Base-by-base conservation (phyloP, 1,284 basidiomycete species). In the Trichosporon ovoides region DNA sequence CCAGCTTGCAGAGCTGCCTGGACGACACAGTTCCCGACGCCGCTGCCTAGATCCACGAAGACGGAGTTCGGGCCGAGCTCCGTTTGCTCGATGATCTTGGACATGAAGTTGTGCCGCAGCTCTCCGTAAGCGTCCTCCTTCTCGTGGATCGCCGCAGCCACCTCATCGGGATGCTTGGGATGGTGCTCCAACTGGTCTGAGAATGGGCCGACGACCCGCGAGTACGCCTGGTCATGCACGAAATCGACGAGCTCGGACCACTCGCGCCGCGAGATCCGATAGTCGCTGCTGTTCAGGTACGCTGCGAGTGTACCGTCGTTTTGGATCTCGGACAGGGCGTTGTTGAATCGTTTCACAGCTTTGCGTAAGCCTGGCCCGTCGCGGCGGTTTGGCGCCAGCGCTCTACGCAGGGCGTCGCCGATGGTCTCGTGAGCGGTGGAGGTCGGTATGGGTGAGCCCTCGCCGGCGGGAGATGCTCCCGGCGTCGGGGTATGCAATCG, bases 1-100 rank as follows among this genome's bases (percentile, higher is more conserved):
- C 81, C 81, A 0, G 79, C 79, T 68, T 81, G 81, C 18, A 83
- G 66, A 1, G 80, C 78, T 1, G 79, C 78, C 63, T 83, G 82
- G 1, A 83, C 70, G 3, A 82, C 74, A 37, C 81, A 79, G 61
- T 83, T 83, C 24, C 81, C 81, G 0, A 84, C 82, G 1, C 83
- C 83, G 2, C 77, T 79, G 0, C 83, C 83, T 13, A 84, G 76
- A 65, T 84, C 83, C 22, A 83, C 75, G 38, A 78, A 78, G 16
- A 71, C 68, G 11, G 70, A 71, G 13, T 73, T 65, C 0, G 73
- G 66, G 0, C 67, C 67, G 3, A 78, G 67, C 4, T 65, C 61
- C 3, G 75, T 75, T 51, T 73, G 72, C 52, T 73, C 67, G 31
- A 76, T 70, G 35, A 78, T 63, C 53, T 73, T 71, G 48, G 64